These are phyloP conservation scores for Rhododendron griersonianum DNA, from an alignment of 148 eudicot species.

Conservation along the genomic window DNA sequence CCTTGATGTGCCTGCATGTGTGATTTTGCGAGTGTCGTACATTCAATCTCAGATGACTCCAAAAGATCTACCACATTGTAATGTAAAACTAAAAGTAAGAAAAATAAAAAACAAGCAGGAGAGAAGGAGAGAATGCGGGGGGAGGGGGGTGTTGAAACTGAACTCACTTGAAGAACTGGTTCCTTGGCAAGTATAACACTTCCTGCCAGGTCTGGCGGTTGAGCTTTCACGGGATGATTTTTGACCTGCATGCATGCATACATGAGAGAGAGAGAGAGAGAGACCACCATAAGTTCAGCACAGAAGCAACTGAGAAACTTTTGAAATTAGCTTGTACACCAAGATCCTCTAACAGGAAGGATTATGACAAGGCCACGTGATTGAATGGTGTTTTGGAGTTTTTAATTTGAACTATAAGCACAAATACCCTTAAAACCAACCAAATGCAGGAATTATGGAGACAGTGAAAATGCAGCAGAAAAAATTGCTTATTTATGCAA, in stretches of 20 bases:
- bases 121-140: not conserved
- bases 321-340: not conserved
- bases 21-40: not conserved
- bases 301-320: not conserved
- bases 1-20: not conserved
- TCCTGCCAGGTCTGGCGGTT: constrained; percentile 72
- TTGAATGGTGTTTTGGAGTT: not conserved
- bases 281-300: not conserved
- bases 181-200: constrained; percentile 86
- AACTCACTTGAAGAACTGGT: constrained; percentile 74
- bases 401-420: not conserved
- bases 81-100: not conserved
- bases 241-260: constrained; percentile 46
- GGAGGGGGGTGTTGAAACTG: not conserved
- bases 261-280: not conserved
- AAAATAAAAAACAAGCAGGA: not conserved
- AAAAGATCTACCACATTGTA: too few species aligned
- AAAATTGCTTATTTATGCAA: not conserved
- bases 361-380: not conserved
- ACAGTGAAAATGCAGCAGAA: too few species aligned
- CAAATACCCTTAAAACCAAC: not conserved
- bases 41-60: not conserved
- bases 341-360: not conserved
- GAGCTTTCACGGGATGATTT: constrained; percentile 88
- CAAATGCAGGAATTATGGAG: not conserved